These are phyloP conservation scores for Termitomyces sp. DNA, from an alignment of 768 basidiomycete species.

Conservation along the genomic window DNA sequence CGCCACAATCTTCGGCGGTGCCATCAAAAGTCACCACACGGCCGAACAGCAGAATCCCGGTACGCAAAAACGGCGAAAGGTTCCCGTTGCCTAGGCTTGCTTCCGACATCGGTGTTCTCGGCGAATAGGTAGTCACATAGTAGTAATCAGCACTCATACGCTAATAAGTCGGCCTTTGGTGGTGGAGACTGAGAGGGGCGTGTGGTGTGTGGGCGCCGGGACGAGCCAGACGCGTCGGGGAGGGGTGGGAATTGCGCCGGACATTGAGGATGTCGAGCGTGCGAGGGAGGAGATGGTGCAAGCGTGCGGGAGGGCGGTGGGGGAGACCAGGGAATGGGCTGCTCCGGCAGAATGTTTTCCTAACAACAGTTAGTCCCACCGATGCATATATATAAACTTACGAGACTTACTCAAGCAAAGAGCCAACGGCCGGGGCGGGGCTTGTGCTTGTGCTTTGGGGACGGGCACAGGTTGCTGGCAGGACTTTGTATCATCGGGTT, in stretches of 20 bases:
- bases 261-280: conserved; percentile 45
- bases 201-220: conserved; percentile 10
- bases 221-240: conserved; percentile 31
- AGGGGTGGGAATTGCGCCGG: conserved; percentile 26
- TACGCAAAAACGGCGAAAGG: conserved; percentile 38
- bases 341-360: conserved; percentile 11
- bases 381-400: too few relatives aligned
- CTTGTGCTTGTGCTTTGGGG: not conserved
- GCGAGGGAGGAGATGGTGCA: conserved; percentile 48
- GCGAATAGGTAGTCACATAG: not conserved
- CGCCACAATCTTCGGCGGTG: conserved; percentile 78
- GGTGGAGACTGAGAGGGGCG: conserved; percentile 5
- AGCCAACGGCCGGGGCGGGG: not conserved
- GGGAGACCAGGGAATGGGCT: conserved; percentile 15
- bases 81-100: not conserved
- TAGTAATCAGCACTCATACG: conserved; percentile 20
- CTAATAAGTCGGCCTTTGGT: conserved; percentile 36
- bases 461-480: not conserved
- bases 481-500: too few relatives aligned
- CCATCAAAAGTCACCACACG: conserved; percentile 73
- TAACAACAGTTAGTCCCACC: too few relatives aligned
- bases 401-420: too few relatives aligned
- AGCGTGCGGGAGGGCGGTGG: conserved; percentile 26
- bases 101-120: not conserved
- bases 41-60: conserved; percentile 28